These are phyloP conservation scores for Halophytophthora polymorphica DNA, from an alignment of 352 stramenopile species.

Conservation along the genomic window DNA sequence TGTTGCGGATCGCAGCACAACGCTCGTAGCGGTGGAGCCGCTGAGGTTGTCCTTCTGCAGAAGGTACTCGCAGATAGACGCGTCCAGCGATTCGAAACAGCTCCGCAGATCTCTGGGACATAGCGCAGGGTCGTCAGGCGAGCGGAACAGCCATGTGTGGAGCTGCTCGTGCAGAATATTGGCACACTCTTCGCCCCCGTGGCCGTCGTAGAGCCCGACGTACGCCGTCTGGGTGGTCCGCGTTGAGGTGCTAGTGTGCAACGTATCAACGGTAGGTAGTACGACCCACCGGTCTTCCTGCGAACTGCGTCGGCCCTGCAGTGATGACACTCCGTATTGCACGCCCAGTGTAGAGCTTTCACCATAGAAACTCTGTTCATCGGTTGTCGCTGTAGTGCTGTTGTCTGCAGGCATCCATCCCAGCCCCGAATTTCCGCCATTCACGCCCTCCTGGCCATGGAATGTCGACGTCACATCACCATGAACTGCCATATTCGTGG, in stretches of 20 bases:
- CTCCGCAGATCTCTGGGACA: slow-evolving; percentile 28
- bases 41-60: slow-evolving; percentile 70
- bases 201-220: slow-evolving; percentile 81
- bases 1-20: slow-evolving; percentile 28
- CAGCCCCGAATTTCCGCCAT: slow-evolving; percentile 1
- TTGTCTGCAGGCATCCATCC: neutral
- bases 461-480: neutral
- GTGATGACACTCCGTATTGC: slow-evolving; percentile 41
- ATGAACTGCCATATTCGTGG: slow-evolving; percentile 17
- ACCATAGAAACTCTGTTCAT: slow-evolving; percentile 37
- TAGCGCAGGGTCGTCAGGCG: slow-evolving; percentile 23
- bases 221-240: slow-evolving; percentile 37
- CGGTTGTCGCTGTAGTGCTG: neutral
- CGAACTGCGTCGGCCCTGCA: slow-evolving; percentile 64
- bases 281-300: slow-evolving; percentile 77
- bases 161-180: slow-evolving; percentile 75
- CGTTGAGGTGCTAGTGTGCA: slow-evolving; percentile 14
- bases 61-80: slow-evolving; percentile 66
- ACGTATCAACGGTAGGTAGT: slow-evolving; percentile 32
- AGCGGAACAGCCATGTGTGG: slow-evolving; percentile 59
- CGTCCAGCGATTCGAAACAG: slow-evolving; percentile 64
- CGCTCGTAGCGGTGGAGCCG: slow-evolving; percentile 74
- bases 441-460: neutral
- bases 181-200: slow-evolving; percentile 70
- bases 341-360: slow-evolving; percentile 35